Evolutionary conservation across 2,329 filamentous ascomycete genomes (phyloP), one percentile per base, ranked within the genome.

Genomic region (Achaetomium macrosporum): DNA sequence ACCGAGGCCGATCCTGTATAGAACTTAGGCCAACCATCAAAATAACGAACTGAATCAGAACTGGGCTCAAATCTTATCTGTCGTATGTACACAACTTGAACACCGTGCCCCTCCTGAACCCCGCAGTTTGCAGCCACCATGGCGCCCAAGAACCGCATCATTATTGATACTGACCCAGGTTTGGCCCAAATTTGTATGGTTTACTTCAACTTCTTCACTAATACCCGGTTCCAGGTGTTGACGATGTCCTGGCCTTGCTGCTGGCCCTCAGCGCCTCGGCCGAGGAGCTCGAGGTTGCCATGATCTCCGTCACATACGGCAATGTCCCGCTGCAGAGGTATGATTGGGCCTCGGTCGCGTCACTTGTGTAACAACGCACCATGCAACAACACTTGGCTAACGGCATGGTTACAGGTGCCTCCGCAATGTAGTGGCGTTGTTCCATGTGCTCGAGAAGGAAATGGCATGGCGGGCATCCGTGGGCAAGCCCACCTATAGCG

Each of bases 121-220:
- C 57, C 54, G 57, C 55, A 55, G 19, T 47, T 15, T 13, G n/a
- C 35, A 53, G 16, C 44, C 46, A 60, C 43, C 52, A 88, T 88
- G 85, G 76, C 81, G 51, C 79, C 84, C 29, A 83, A 82, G 62
- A 83, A 81, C 63, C 84, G 86, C 64, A 85, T 99, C 61, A 96
- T 99, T 64, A 93, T 99, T 64, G 93, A 99, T 67, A 97, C 92
- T 2, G 93, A 97, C 68, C 92, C 92, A 61, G 73, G 91, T 88
- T 35, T 35, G 59, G 17, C 17, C 37, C n/a, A 5, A 41, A 6
- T 46, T 20, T 31, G 12, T n/a, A 9, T 35, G 29, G n/a, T 13
- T 41, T 39, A 31, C 39, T 39, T 42, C 40, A 35, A 13, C 39
- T 16, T 11, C 6, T 15, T 2, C 12, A n/a, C 12, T 37, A 35